phyloP scores from a whole-genome alignment of 2,329 filamentous ascomycete genomes.

The Helicocarpus griseus region DNA sequence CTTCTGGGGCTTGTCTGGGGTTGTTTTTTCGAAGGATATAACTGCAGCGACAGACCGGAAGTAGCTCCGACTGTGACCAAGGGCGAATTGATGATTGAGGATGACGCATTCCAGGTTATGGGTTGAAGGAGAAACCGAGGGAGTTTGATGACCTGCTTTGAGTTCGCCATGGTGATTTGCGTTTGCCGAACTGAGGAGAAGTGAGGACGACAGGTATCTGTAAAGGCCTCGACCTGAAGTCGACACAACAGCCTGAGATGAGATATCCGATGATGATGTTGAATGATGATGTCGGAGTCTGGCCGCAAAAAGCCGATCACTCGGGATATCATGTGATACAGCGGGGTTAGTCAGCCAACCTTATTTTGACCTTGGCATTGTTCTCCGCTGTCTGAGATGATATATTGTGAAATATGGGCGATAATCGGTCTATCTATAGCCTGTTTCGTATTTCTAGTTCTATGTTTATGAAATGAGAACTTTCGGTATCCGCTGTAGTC shows the following conservation, averaged over 20 bases:
- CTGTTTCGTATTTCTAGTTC: neutral
- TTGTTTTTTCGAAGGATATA: slow-evolving; percentile 15
- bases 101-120: slow-evolving; percentile 32
- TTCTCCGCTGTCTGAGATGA: too few species aligned
- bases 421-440: neutral
- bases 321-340: slow-evolving; percentile 3
- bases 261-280: neutral
- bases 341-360: too few species aligned
- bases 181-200: neutral
- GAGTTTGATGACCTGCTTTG: slow-evolving; percentile 33
- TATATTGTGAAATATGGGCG: neutral
- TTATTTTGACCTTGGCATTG: too few species aligned
- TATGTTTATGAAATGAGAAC: neutral
- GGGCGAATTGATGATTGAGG: slow-evolving; percentile 20
- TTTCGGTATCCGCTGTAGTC: neutral
- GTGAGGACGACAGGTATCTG: neutral
- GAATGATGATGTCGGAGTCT: neutral
- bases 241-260: neutral
- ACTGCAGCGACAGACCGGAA: slow-evolving; percentile 16
- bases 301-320: neutral
- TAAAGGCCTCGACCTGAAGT: neutral
- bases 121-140: slow-evolving; percentile 35
- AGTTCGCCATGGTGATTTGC: slow-evolving; percentile 27
- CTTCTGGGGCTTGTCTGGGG: neutral
- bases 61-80: slow-evolving; percentile 18